Conservation (phyloP, 306 rosid genomes). For the Alnus rubra region DNA sequence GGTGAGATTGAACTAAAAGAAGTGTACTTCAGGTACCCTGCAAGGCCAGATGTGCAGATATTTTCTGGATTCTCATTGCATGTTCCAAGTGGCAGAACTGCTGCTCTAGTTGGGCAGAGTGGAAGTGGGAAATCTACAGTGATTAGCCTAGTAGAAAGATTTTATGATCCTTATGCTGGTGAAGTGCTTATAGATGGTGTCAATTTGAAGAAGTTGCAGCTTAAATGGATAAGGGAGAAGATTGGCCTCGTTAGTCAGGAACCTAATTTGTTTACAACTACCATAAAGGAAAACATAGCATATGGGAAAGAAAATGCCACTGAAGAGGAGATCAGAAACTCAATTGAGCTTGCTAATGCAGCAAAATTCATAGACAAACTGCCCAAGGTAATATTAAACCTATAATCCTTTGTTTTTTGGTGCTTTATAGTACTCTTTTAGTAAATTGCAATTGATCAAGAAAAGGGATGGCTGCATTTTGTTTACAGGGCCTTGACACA, state of each 20-base stretch:
- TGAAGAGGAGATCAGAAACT: slow-evolving; percentile 55
- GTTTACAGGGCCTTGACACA: slow-evolving; percentile 74
- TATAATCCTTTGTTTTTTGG: neutral
- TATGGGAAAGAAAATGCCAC: slow-evolving; percentile 88
- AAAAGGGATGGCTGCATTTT: neutral
- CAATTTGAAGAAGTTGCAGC: slow-evolving; percentile 52
- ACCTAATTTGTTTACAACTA: slow-evolving; percentile 63
- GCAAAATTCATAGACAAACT: slow-evolving; percentile 76
- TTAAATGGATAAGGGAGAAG: slow-evolving; percentile 73
- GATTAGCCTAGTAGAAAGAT: slow-evolving; percentile 71
- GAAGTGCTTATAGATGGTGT: slow-evolving; percentile 77
- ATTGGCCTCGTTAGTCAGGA: slow-evolving; percentile 93
- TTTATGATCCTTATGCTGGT: slow-evolving; percentile 88
- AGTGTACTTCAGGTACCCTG: slow-evolving; percentile 75
- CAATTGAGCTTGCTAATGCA: slow-evolving; percentile 82
- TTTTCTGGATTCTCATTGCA: slow-evolving; percentile 74
- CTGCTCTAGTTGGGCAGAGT: slow-evolving; percentile 91
- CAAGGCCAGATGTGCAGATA: slow-evolving; percentile 72
- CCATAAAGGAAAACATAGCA: slow-evolving; percentile 67
- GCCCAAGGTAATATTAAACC: slow-evolving; percentile 43
- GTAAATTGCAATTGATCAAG: neutral
- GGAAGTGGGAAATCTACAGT: slow-evolving; percentile 96
- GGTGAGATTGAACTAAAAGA: slow-evolving; percentile 83
- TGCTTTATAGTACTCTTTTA: neutral
- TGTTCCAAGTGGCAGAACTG: slow-evolving; percentile 66